Evolutionary conservation across 805 yeast genomes (phyloP).

Genomic region (Scheffersomyces ergatensis): DNA sequence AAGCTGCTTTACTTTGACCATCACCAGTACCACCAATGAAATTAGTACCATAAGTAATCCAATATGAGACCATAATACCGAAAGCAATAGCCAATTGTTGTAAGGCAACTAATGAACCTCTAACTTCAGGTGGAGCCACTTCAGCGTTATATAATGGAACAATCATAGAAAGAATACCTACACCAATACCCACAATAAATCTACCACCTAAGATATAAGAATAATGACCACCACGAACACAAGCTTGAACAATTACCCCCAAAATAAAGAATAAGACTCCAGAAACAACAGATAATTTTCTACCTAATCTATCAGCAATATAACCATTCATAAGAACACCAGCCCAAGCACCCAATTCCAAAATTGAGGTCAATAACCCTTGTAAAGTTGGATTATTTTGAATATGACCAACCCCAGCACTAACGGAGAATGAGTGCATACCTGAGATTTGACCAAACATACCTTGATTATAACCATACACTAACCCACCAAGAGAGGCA

Average conservation of each 20-base stretch:
- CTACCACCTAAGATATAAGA: slow-evolving; percentile 72
- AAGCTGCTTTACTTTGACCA: slow-evolving; percentile 19
- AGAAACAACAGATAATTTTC: slow-evolving; percentile 57
- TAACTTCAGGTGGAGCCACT: slow-evolving; percentile 53
- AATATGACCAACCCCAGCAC: slow-evolving; percentile 38
- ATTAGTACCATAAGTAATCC: slow-evolving; percentile 72
- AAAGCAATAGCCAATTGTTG: slow-evolving; percentile 67
- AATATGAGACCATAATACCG: slow-evolving; percentile 71
- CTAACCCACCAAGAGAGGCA: slow-evolving; percentile 63
- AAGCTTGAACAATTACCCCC: slow-evolving; percentile 57
- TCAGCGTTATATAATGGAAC: slow-evolving; percentile 84
- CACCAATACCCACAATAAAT: slow-evolving; percentile 70
- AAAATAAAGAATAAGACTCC: slow-evolving; percentile 58
- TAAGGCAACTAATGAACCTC: slow-evolving; percentile 66
- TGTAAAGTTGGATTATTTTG: slow-evolving; percentile 46
- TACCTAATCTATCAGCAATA: slow-evolving; percentile 62
- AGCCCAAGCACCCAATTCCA: slow-evolving; percentile 69
- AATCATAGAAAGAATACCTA: slow-evolving; percentile 71
- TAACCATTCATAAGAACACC: slow-evolving; percentile 66
- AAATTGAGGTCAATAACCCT: slow-evolving; percentile 66
- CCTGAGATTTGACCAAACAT: slow-evolving; percentile 52
- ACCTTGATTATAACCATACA: slow-evolving; percentile 78
- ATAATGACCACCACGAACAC: slow-evolving; percentile 39
- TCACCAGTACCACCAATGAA: slow-evolving; percentile 45
- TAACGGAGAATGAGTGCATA: slow-evolving; percentile 12